phyloP scores from a whole-genome alignment of 1,139 yeast species.

The Blastobotrys arbuscula region DNA sequence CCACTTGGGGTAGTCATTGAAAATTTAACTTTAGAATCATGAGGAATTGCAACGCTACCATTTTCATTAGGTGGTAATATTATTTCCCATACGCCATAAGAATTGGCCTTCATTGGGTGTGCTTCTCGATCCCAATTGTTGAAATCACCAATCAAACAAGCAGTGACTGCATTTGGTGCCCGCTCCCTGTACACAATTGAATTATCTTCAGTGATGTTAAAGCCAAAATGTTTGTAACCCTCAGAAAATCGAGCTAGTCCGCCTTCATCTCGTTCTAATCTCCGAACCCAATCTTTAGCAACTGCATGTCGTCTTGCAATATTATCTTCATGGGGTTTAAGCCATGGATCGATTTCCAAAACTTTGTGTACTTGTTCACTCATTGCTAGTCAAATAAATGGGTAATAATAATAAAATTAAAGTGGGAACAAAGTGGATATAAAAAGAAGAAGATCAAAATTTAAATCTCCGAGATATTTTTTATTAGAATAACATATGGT shows the following conservation, averaged over 20 bases:
- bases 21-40: slow-evolving; percentile 74
- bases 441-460: neutral
- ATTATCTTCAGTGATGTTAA: slow-evolving; percentile 54
- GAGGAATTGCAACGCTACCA: slow-evolving; percentile 66
- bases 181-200: slow-evolving; percentile 68
- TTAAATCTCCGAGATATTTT: no score
- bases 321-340: slow-evolving; percentile 68
- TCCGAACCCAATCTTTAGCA: slow-evolving; percentile 54
- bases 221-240: slow-evolving; percentile 68
- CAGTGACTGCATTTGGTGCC: slow-evolving; percentile 79
- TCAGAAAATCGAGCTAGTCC: slow-evolving; percentile 48
- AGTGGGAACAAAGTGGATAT: neutral
- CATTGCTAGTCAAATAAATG: no score
- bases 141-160: slow-evolving; percentile 83
- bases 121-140: slow-evolving; percentile 66
- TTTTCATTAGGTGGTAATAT: slow-evolving; percentile 42
- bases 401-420: neutral
- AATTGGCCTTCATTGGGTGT: slow-evolving; percentile 50
- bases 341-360: slow-evolving; percentile 76
- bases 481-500: neutral
- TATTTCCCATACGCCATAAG: slow-evolving; percentile 66
- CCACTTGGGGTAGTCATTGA: slow-evolving; percentile 63
- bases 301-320: slow-evolving; percentile 48
- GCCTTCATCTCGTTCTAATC: slow-evolving; percentile 43
- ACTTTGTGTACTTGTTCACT: slow-evolving; percentile 12